Evolutionary conservation across 345 rosid genomes (phyloP), one percentile per base, ranked within the genome.

Genomic region (Gossypium mustelinum): DNA sequence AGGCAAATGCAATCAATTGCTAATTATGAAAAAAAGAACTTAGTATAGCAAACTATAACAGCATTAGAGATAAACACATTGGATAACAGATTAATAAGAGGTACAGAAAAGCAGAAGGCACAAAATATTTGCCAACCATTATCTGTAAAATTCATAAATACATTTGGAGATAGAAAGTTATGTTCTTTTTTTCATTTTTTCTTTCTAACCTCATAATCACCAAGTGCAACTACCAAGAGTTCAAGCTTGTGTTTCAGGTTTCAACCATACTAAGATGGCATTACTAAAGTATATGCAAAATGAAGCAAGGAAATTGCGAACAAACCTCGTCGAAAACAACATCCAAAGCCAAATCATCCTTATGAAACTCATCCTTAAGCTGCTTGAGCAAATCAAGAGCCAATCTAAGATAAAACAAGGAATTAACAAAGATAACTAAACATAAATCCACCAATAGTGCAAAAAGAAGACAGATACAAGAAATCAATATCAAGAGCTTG

Each of bases 281-380:
- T 4, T 17, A 41, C 45, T 34, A 5, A 74, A 64, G 51, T 8
- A 51, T 14, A 41, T 57, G 39, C 63, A 55, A 60, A 24, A 24
- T 20, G 11, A 45, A 71, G 76, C 57, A 24, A 78, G 68, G 64
- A 51, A 68, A 47, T 50, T 75, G 54, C 7, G 69, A 78, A 48
- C 85, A 76, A 73, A 95, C 99, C 98, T 93, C 92, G 3, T 84
- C 88, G 52, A 87, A 85, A 73, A 85, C 73, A 60, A 68, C 68
- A 60, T 89, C 97, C 83, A 83, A 80, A 71, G 57, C 76, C 68
- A 83, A 18, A 74, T 88, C 93, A 82, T 85, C 84, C 18, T 81
- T 72, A 51, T 48, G 57, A 74, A 84, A 44, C 68, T 73, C 76
- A 73, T 82, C 79, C 68, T 80, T 78, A 68, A 89, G 86, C 79